Evolutionary conservation across 75 land plant species (phyloP).

Genomic region (Larix kaempferi): DNA sequence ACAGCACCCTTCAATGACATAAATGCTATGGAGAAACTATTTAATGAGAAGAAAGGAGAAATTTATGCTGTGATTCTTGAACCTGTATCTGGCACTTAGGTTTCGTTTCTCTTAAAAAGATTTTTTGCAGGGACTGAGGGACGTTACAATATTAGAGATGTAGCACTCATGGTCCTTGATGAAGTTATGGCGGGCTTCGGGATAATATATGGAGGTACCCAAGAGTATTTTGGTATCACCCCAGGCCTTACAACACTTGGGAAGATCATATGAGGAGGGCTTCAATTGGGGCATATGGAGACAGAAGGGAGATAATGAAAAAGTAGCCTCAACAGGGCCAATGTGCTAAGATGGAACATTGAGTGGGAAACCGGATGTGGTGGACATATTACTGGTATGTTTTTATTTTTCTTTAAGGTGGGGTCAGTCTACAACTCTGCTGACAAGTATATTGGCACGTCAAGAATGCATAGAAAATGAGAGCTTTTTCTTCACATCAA

Average conservation of each 20-base stretch:
- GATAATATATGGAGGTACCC: slow-evolving; percentile 92
- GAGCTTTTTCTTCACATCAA: too few relatives aligned
- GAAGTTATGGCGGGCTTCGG: slow-evolving; percentile 99
- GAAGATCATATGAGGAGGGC: slow-evolving; percentile 91
- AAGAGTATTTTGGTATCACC: slow-evolving; percentile 88
- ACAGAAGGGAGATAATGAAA: slow-evolving; percentile 87
- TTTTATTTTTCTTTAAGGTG: slow-evolving; percentile 86
- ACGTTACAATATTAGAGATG: slow-evolving; percentile 62
- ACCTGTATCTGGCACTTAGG: slow-evolving; percentile 97
- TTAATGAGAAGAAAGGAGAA: slow-evolving; percentile 54
- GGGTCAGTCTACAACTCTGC: slow-evolving; percentile 67
- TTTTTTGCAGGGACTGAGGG: slow-evolving; percentile 60
- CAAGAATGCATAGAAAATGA: too few relatives aligned
- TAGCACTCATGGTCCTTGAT: slow-evolving; percentile 85
- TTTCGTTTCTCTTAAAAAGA: slow-evolving; percentile 68
- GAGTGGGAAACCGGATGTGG: slow-evolving; percentile 97
- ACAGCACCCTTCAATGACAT: slow-evolving; percentile 16
- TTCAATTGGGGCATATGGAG: slow-evolving; percentile 97
- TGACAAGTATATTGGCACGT: too few relatives aligned
- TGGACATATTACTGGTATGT: slow-evolving; percentile 87
- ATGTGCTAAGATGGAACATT: slow-evolving; percentile 98
- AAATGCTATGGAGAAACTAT: slow-evolving; percentile 55
- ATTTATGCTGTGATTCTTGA: slow-evolving; percentile 89
- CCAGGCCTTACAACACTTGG: slow-evolving; percentile 91
- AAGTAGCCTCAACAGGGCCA: slow-evolving; percentile 98